A percentile compares a stretch with the other conserved stretches of the same genome.
phyloP scores from a whole-genome alignment of 228 moss, liverwort and hornwort genomes.

The Sphagnum magellanicum region DNA sequence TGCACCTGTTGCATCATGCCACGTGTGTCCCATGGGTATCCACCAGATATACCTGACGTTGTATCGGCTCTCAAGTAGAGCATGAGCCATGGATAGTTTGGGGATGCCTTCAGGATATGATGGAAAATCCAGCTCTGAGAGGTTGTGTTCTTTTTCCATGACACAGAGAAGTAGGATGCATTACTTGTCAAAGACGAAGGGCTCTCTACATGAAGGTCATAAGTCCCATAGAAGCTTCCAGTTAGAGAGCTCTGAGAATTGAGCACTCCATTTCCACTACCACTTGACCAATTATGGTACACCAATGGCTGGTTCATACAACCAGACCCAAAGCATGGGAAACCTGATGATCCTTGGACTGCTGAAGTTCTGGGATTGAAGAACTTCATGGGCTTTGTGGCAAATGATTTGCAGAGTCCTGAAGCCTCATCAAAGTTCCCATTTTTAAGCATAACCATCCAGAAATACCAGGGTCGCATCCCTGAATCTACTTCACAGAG shows the following conservation, averaged over 20 bases:
- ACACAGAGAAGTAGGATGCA: constrained; percentile 65
- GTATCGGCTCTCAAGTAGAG: constrained; percentile 82
- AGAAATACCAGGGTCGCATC: constrained; percentile 57
- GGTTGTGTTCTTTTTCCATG: constrained; percentile 57
- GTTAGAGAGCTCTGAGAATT: constrained; percentile 14
- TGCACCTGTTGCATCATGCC: constrained; percentile 81
- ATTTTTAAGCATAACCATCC: constrained; percentile 98
- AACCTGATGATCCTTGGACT: constrained; percentile 8
- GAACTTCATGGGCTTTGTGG: constrained; percentile 4
- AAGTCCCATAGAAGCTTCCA: constrained; percentile 74
- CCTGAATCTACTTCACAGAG: constrained; percentile 36
- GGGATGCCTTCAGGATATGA: constrained; percentile 57
- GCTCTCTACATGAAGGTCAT: constrained; percentile 33
- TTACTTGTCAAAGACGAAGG: neutral
- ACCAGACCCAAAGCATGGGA: constrained; percentile 81
- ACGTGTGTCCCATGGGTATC: constrained; percentile 88
- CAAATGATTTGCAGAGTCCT: constrained; percentile 53
- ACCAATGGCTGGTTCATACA: constrained; percentile 92
- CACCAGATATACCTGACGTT: constrained; percentile 66
- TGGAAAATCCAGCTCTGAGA: constrained; percentile 81
- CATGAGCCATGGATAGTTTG: constrained; percentile 87
- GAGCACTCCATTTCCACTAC: neutral
- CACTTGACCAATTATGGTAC: constrained; percentile 39
- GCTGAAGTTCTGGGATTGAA: neutral
- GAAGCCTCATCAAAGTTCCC: constrained; percentile 67